A percentile compares a stretch with the other conserved stretches of the same genome.
Evolutionary conservation across 768 basidiomycete genomes (phyloP).

Genomic region (Symmetrospora coprosmae): DNA sequence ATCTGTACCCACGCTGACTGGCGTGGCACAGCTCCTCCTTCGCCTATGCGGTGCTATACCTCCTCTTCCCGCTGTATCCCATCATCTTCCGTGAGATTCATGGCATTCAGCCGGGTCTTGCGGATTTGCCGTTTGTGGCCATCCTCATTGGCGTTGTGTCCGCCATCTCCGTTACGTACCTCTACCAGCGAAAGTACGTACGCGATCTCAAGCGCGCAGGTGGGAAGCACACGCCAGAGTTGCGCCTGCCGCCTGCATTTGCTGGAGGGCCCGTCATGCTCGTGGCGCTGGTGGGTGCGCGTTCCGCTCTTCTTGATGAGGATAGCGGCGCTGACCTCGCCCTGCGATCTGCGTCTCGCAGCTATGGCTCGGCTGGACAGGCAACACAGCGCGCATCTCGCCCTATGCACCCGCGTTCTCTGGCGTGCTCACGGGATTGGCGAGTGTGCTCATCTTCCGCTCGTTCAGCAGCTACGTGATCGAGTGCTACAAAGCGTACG

Average conservation of each 20-base stretch:
- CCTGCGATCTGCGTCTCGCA: neutral
- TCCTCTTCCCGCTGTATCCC: constrained; percentile 36
- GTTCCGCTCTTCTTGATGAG: neutral
- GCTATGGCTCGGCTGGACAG: constrained; percentile 30
- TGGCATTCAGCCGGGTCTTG: constrained; percentile 33
- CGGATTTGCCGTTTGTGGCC: constrained; percentile 34
- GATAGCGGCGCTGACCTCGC: neutral
- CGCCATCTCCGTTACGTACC: constrained; percentile 23
- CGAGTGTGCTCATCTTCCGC: constrained; percentile 13
- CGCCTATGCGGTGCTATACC: constrained; percentile 31
- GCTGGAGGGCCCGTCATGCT: constrained; percentile 25
- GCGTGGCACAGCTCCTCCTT: constrained; percentile 19
- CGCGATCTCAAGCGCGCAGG: neutral
- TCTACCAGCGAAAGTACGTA: constrained; percentile 16
- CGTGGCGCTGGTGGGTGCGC: constrained; percentile 19
- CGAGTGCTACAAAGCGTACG: constrained; percentile 15
- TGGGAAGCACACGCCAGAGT: constrained; percentile 27
- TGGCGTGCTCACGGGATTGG: constrained; percentile 22
- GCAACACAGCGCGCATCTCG: constrained; percentile 1
- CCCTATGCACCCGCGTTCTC: constrained; percentile 25
- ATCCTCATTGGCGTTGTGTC: constrained; percentile 28
- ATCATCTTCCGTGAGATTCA: constrained; percentile 34
- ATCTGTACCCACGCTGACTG: too few relatives aligned
- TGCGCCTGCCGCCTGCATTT: constrained; percentile 27
- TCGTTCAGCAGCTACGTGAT: neutral